Conservation (phyloP, 441 rosid genomes). For the Eutrema salsugineum region DNA sequence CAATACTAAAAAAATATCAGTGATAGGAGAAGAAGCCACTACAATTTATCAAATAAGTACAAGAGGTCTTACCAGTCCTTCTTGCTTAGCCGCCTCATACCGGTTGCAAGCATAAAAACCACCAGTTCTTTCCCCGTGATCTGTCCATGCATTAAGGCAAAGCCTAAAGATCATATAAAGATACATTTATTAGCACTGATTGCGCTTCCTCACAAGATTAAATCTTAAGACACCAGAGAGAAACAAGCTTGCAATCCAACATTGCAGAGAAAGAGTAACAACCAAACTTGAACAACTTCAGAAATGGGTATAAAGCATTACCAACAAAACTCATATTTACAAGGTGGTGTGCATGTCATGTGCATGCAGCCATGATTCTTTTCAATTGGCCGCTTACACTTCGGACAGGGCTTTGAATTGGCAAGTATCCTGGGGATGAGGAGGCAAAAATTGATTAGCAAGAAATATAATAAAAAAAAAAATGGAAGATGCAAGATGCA, state of each 20-base stretch:
- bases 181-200: background rate
- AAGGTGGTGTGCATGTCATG: conserved; percentile 60
- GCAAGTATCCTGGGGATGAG: conserved; percentile 40
- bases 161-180: conserved; percentile 49
- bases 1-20: background rate
- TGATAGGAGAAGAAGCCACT: background rate
- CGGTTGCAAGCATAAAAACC: conserved; percentile 50
- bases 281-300: conserved; percentile 1
- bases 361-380: conserved; percentile 75
- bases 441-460: background rate
- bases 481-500: background rate
- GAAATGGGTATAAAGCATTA: conserved; percentile 16
- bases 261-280: background rate
- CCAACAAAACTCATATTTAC: conserved; percentile 75
- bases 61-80: conserved; percentile 55
- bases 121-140: conserved; percentile 71
- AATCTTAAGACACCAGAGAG: background rate
- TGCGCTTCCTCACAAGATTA: background rate
- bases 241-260: background rate
- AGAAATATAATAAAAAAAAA: background rate
- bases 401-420: conserved; percentile 80
- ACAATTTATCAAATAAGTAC: conserved; percentile 18
- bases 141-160: conserved; percentile 50
- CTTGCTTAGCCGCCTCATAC: conserved; percentile 33
- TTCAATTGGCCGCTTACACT: conserved; percentile 72